Evolutionary conservation across 345 rosid species (phyloP).

Genomic region (Gossypium raimondii): DNA sequence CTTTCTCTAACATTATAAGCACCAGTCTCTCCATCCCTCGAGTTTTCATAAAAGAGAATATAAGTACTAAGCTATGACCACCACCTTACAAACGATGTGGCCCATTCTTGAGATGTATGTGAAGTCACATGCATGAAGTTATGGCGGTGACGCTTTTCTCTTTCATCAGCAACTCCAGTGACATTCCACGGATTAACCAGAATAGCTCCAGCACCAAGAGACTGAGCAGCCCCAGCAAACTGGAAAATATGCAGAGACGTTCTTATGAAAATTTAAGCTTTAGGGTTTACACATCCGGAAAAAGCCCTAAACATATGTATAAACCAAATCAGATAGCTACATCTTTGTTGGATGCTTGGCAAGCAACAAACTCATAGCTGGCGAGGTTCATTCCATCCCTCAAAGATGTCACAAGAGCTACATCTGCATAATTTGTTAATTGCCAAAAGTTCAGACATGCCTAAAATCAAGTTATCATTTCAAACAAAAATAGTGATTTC

Average conservation of each 20-base stretch:
- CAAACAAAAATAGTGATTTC: not conserved
- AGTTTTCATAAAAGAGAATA: not conserved
- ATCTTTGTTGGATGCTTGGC: conserved; percentile 57
- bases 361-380: conserved; percentile 59
- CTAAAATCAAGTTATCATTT: not conserved
- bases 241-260: conserved; percentile 19
- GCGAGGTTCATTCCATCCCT: conserved; percentile 64
- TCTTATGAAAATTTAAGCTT: not conserved
- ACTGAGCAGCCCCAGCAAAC: conserved; percentile 64
- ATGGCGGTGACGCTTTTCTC: conserved; percentile 51
- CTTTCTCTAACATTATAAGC: not conserved
- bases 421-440: conserved; percentile 29
- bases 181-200: conserved; percentile 59
- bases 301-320: not conserved
- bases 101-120: conserved; percentile 66
- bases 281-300: no score
- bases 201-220: conserved; percentile 60
- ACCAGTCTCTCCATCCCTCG: not conserved
- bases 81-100: conserved; percentile 56
- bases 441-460: not conserved
- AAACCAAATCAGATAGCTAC: not conserved
- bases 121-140: conserved; percentile 52
- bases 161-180: conserved; percentile 49
- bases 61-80: not conserved
- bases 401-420: conserved; percentile 55